A percentile compares a stretch with the other conserved stretches of the same genome.
These are phyloP conservation scores for Tylopilus vinaceipallidus DNA, from an alignment of 768 basidiomycete genomes.

Conservation along the genomic window DNA sequence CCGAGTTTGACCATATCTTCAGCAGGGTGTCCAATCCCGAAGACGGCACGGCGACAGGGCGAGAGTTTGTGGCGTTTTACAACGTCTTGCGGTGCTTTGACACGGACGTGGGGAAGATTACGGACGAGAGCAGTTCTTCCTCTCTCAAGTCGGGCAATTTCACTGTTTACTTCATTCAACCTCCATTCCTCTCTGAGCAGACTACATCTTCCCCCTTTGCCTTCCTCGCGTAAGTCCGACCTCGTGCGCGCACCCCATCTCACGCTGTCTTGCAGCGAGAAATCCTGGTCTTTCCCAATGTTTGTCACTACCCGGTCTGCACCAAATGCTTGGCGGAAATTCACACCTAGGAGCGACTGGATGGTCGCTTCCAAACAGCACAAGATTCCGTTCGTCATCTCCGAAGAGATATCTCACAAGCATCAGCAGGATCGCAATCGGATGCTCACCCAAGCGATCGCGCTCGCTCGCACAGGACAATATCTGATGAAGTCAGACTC, in stretches of 20 bases:
- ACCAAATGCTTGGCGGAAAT: background rate
- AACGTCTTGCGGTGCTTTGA: slow-evolving; percentile 2
- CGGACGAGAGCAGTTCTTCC: too few relatives aligned
- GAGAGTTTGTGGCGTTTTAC: slow-evolving; percentile 9
- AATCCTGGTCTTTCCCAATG: slow-evolving; percentile 10
- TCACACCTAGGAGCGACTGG: too few relatives aligned
- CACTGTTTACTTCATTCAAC: slow-evolving; percentile 7
- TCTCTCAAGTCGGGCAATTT: slow-evolving; percentile 15
- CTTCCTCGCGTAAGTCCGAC: background rate
- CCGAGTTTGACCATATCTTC: background rate
- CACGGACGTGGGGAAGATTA: background rate
- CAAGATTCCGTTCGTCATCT: too few relatives aligned
- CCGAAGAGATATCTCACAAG: too few relatives aligned
- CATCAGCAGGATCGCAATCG: too few relatives aligned
- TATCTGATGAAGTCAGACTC: background rate
- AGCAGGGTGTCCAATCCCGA: background rate
- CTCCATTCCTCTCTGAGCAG: slow-evolving; percentile 5
- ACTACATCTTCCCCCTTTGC: background rate
- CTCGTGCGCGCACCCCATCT: background rate
- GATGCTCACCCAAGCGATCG: slow-evolving; percentile 13
- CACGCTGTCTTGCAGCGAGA: background rate
- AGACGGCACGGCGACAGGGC: too few relatives aligned
- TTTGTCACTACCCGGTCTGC: background rate
- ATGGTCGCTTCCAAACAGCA: too few relatives aligned
- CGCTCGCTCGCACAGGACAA: background rate